These are phyloP conservation scores for Pigoraptor vietnamica DNA, from an alignment of 78 protist species.

Conservation along the genomic window DNA sequence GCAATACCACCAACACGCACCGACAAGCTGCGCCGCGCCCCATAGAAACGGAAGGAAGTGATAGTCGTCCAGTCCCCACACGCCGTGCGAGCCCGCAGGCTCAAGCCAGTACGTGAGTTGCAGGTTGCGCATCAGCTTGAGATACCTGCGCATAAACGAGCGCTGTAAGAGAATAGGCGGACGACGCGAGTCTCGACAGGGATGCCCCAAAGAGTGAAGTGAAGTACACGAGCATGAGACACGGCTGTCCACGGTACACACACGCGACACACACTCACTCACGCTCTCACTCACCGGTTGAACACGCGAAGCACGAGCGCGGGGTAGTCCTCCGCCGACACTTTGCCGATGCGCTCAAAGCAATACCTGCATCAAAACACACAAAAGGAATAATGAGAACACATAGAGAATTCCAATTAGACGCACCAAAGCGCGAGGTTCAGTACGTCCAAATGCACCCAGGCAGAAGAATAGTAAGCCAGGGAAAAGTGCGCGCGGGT, in stretches of 20 bases:
- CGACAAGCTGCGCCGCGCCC: conserved; percentile 89
- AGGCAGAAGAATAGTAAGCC: background rate
- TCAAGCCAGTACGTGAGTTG: conserved; percentile 82
- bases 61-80: conserved; percentile 96
- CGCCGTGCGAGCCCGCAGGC: conserved; percentile 89
- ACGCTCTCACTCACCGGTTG: background rate
- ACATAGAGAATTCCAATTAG: background rate
- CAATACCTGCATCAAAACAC: background rate
- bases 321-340: background rate
- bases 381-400: background rate
- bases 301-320: conserved; percentile 27
- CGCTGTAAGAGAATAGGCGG: background rate
- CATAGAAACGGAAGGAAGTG: conserved; percentile 86
- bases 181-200: background rate
- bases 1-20: background rate
- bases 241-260: background rate
- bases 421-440: too few relatives aligned
- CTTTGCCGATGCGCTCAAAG: background rate
- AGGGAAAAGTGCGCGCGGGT: background rate
- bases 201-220: too few relatives aligned
- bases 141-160: conserved; percentile 40
- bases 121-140: conserved; percentile 59
- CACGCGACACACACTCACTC: background rate
- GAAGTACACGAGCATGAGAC: background rate
- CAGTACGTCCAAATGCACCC: background rate